A percentile compares a stretch with the other conserved stretches of the same genome.
These are phyloP conservation scores for Termitomyces sp. DNA, from an alignment of 768 basidiomycete genomes.

Conservation along the genomic window DNA sequence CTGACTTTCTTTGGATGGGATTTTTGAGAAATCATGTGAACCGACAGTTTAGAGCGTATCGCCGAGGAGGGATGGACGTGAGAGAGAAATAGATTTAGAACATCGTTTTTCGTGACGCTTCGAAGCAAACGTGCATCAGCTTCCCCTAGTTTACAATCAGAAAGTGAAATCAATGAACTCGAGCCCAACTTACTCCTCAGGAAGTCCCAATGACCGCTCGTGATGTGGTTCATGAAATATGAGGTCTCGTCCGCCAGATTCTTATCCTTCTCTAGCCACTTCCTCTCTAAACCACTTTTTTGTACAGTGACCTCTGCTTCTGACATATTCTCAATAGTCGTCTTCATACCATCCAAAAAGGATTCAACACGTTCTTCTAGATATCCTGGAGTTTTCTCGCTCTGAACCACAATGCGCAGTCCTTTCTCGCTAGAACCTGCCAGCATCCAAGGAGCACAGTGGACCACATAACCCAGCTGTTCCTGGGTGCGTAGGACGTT, in stretches of 20 bases:
- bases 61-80: conserved; percentile 68
- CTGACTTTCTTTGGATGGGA: conserved; percentile 60
- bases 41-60: conserved; percentile 77
- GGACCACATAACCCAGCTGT: conserved; percentile 93
- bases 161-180: not conserved
- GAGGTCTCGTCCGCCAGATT: conserved; percentile 79
- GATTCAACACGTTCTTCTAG: conserved; percentile 87
- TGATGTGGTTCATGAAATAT: conserved; percentile 69
- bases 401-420: conserved; percentile 82
- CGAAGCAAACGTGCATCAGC: conserved; percentile 68
- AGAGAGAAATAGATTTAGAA: conserved; percentile 65
- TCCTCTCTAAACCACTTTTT: conserved; percentile 70
- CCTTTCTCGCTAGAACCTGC: conserved; percentile 71
- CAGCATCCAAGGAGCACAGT: conserved; percentile 51
- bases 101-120: conserved; percentile 68
- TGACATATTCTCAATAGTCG: conserved; percentile 62
- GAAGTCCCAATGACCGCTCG: conserved; percentile 85
- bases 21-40: conserved; percentile 76
- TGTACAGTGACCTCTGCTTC: conserved; percentile 76
- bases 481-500: conserved; percentile 89
- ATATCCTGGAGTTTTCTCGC: conserved; percentile 75
- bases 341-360: conserved; percentile 76
- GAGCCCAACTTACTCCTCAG: conserved; percentile 57
- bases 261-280: conserved; percentile 84
- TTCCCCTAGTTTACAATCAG: conserved; percentile 44